Percentiles rank a stretch among this genome's conserved stretches.
These are phyloP conservation scores for Oryza meyeriana DNA, from an alignment of 176 grass and related monocot genomes.

Conservation along the genomic window DNA sequence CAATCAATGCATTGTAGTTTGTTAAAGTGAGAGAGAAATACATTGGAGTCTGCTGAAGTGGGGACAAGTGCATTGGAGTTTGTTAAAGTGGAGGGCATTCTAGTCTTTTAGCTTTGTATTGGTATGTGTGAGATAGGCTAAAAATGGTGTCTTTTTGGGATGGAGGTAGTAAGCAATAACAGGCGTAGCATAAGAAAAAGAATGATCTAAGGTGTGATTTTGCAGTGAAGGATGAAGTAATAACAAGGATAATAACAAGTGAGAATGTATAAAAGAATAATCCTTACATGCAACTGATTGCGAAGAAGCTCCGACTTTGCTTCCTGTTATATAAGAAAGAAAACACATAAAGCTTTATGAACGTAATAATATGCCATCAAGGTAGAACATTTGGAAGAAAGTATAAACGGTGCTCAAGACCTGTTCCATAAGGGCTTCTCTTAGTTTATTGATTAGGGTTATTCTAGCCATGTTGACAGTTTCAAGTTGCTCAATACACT, in stretches of 20 bases:
- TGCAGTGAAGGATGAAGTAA: constrained; percentile 22
- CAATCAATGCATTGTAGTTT: too few species aligned
- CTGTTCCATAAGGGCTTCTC: constrained; percentile 77
- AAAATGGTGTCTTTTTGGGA: too few species aligned
- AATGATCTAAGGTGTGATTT: background rate
- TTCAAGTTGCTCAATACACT: constrained; percentile 72
- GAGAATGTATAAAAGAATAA: constrained; percentile 16
- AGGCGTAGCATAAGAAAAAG: background rate
- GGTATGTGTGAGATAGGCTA: too few species aligned
- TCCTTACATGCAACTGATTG: constrained; percentile 73
- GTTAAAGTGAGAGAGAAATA: too few species aligned
- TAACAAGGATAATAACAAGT: background rate
- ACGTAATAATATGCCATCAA: background rate
- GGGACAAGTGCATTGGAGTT: too few species aligned
- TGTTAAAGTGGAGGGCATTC: too few species aligned
- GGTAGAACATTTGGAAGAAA: constrained; percentile 12
- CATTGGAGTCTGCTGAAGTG: too few species aligned
- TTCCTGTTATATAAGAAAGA: constrained; percentile 62
- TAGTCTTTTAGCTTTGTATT: too few species aligned
- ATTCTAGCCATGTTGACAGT: constrained; percentile 41
- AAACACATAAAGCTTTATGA: constrained; percentile 23
- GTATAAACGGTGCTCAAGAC: constrained; percentile 42
- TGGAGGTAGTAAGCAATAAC: background rate
- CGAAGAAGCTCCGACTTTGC: constrained; percentile 55
- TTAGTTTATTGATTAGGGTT: constrained; percentile 72